Evolutionary conservation across 1,284 basidiomycete species (phyloP).

Genomic region (Puccinia sorghi): DNA sequence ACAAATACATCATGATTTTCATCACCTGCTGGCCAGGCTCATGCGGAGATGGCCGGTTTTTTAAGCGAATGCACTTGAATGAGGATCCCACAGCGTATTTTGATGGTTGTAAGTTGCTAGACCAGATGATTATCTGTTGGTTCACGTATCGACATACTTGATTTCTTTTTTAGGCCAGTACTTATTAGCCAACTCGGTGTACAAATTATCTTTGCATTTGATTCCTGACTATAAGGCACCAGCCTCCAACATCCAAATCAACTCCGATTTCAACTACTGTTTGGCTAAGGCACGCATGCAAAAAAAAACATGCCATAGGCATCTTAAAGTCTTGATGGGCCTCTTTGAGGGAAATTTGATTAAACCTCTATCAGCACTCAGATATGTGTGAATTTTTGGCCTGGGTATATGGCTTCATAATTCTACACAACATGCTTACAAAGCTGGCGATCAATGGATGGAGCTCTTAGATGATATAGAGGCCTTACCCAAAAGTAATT

Average conservation of each 20-base stretch:
- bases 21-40: conserved; percentile 22
- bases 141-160: too few species aligned
- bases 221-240: conserved; percentile 13
- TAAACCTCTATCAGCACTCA: neutral
- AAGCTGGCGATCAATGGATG: conserved; percentile 2
- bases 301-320: conserved; percentile 22
- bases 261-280: conserved; percentile 25
- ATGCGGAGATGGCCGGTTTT: conserved; percentile 6
- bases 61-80: neutral
- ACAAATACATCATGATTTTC: neutral
- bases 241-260: neutral
- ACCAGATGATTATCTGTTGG: too few species aligned
- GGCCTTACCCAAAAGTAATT: neutral
- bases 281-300: neutral
- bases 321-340: conserved; percentile 6
- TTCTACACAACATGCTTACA: conserved; percentile 17
- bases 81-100: neutral
- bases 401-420: neutral
- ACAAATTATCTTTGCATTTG: neutral
- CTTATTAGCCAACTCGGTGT: conserved; percentile 14
- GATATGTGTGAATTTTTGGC: neutral
- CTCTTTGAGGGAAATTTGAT: neutral
- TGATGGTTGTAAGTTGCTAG: neutral
- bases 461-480: too few species aligned
- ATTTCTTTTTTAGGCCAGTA: conserved; percentile 6